Evolutionary conservation across 202 grass and related monocot species (phyloP).

Genomic region (Zoysia matrella): DNA sequence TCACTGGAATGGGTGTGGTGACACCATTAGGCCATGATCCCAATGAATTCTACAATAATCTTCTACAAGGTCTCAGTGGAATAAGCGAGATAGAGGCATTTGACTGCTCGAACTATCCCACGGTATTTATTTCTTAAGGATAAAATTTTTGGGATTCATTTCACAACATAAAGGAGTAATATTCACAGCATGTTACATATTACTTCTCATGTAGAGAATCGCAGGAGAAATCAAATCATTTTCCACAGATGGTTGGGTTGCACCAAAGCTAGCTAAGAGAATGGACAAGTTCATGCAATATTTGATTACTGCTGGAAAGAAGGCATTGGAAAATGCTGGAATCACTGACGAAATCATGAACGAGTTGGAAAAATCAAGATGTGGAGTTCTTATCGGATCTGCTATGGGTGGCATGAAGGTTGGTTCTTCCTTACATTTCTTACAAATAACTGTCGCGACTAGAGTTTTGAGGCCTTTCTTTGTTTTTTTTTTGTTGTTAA

Average conservation of each 20-base stretch:
- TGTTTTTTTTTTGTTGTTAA: background rate
- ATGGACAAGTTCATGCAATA: conserved; percentile 99
- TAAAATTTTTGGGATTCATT: conserved; percentile 19
- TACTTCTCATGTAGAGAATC: conserved; percentile 69
- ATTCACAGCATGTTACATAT: conserved; percentile 22
- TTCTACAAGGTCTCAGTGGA: conserved; percentile 85
- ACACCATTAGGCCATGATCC: conserved; percentile 95
- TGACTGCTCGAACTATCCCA: conserved; percentile 92
- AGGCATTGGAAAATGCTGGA: conserved; percentile 86
- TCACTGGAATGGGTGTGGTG: conserved; percentile 45
- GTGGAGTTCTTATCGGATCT: conserved; percentile 81
- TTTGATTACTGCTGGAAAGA: conserved; percentile 91
- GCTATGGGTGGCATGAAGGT: conserved; percentile 54
- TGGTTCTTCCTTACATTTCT: conserved; percentile 15
- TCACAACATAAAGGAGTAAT: conserved; percentile 23
- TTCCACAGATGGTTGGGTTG: conserved; percentile 87
- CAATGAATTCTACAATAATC: conserved; percentile 93
- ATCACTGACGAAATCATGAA: conserved; percentile 88
- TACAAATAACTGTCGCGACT: conserved; percentile 12
- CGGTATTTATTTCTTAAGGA: conserved; percentile 57
- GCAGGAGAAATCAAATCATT: conserved; percentile 97
- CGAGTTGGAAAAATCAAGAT: conserved; percentile 86
- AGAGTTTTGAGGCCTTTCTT: background rate
- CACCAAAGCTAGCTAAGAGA: conserved; percentile 86
- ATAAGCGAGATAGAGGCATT: conserved; percentile 93